Evolutionary conservation across 805 yeast species (phyloP).

Genomic region (Candida railenensis): DNA sequence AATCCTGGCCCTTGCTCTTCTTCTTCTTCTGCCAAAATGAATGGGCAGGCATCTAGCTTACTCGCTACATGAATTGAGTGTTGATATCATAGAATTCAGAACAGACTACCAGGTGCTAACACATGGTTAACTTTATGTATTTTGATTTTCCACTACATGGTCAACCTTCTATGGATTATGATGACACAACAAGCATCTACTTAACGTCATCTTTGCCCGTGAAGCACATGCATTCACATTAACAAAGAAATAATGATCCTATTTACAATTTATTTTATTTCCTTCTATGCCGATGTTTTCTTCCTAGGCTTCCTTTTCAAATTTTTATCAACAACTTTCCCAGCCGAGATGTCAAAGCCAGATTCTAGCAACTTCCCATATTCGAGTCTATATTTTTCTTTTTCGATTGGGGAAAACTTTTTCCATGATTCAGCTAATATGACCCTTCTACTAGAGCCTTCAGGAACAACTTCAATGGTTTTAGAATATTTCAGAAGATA

Average conservation of each 20-base stretch:
- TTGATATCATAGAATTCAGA: no score
- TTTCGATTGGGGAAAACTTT: constrained; percentile 18
- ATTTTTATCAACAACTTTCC: constrained; percentile 23
- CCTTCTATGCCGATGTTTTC: background rate
- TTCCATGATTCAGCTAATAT: constrained; percentile 17
- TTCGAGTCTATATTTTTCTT: constrained; percentile 26
- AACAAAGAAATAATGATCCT: background rate
- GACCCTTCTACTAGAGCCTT: background rate
- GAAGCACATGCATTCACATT: background rate
- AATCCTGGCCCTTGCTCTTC: no score
- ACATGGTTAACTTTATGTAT: no score
- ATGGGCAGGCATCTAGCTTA: no score
- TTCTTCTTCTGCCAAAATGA: no score
- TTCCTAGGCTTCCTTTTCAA: background rate
- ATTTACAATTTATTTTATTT: background rate
- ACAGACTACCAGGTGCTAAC: no score
- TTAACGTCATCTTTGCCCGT: no score
- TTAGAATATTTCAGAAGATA: background rate
- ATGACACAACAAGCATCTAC: no score
- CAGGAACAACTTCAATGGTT: background rate
- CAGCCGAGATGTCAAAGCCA: constrained; percentile 30
- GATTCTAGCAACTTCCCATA: constrained; percentile 22
- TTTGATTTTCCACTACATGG: no score
- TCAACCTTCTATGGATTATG: no score
- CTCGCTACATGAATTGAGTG: no score